Conservation (phyloP, 1,284 basidiomycete species). For the Erythrobasidium hasegawianum region DNA sequence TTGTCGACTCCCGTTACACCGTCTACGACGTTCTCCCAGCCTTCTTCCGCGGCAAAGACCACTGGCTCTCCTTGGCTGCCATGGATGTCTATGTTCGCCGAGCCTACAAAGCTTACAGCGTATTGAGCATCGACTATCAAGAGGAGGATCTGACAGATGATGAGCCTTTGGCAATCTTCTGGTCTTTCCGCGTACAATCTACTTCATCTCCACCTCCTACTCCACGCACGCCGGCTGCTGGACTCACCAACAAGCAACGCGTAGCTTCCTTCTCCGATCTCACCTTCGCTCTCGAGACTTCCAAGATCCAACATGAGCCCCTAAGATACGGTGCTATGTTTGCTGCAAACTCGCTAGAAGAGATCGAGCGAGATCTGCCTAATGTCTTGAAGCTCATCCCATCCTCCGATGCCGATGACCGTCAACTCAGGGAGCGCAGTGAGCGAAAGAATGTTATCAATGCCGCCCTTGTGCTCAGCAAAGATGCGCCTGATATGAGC, state of each 20-base stretch:
- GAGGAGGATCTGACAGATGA: slow-evolving; percentile 76
- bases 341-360: slow-evolving; percentile 72
- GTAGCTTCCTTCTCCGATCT: slow-evolving; percentile 84
- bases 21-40: slow-evolving; percentile 95
- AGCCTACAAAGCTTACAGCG: slow-evolving; percentile 90
- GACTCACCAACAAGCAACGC: slow-evolving; percentile 38
- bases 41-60: slow-evolving; percentile 79
- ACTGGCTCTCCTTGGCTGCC: slow-evolving; percentile 81
- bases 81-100: slow-evolving; percentile 94
- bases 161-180: slow-evolving; percentile 75
- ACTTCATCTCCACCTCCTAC: slow-evolving; percentile 42
- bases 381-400: slow-evolving; percentile 58
- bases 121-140: slow-evolving; percentile 89
- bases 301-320: slow-evolving; percentile 71
- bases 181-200: slow-evolving; percentile 86
- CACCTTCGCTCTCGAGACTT: slow-evolving; percentile 73
- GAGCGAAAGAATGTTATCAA: slow-evolving; percentile 73
- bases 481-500: slow-evolving; percentile 67
- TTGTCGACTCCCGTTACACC: slow-evolving; percentile 92
- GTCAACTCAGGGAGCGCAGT: slow-evolving; percentile 59
- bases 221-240: slow-evolving; percentile 30
- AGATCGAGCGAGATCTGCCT: slow-evolving; percentile 65
- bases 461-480: slow-evolving; percentile 79
- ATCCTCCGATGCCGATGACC: slow-evolving; percentile 58
- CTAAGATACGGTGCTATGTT: slow-evolving; percentile 82